Percentiles rank a stretch among this genome's conserved stretches.
phyloP scores from a whole-genome alignment of 176 grass and related monocot species.

The Triticum aestivum region IWGSC_CS_RefSeq_v2.1 NC_057800.1:354452093-354452592 shows the following conservation, averaged over 20 bases:
- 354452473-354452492: too few relatives aligned
- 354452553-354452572: background rate
- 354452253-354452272: constrained; percentile 82
- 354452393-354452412: constrained; percentile 1
- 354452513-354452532: constrained; percentile 17
- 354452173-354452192: constrained; percentile 99
- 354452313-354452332: constrained; percentile 34
- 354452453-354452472: background rate
- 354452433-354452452: constrained; percentile 7
- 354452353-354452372: background rate
- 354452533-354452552: background rate
- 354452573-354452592: constrained; percentile 10
- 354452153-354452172: constrained; percentile 94
- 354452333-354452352: constrained; percentile 8
- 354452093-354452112: constrained; percentile 74
- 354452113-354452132: constrained; percentile 98
- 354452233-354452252: constrained; percentile 94
- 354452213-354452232: constrained; percentile 98
- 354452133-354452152: constrained; percentile 94
- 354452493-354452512: background rate
- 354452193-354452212: constrained; percentile 99
- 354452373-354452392: constrained; percentile 12
- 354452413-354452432: background rate
- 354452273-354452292: constrained; percentile 49
- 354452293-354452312: constrained; percentile 87